These are phyloP conservation scores for Lachancea meyersii DNA, from an alignment of 805 yeast genomes.

Conservation along the genomic window DNA sequence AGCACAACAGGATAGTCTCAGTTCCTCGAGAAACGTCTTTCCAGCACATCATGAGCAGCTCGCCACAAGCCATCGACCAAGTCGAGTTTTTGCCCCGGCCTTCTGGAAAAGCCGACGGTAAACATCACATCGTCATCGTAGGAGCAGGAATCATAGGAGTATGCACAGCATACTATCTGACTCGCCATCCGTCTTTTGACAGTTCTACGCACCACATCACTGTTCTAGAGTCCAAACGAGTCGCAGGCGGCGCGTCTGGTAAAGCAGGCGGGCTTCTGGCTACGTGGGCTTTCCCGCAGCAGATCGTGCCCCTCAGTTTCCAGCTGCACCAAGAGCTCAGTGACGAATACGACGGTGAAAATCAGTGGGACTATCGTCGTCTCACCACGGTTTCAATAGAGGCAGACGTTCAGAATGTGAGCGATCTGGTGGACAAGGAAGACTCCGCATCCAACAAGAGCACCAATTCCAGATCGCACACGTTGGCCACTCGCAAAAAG, in stretches of 20 bases:
- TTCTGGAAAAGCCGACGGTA: conserved; percentile 38
- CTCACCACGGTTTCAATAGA: conserved; percentile 81
- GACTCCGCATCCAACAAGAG: conserved; percentile 14
- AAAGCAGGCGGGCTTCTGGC: conserved; percentile 96
- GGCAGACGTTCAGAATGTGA: conserved; percentile 54
- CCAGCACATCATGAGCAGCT: not conserved
- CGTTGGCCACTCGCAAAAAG: conserved; percentile 6
- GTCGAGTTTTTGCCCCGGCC: conserved; percentile 18
- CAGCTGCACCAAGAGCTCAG: conserved; percentile 78
- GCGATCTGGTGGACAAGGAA: conserved; percentile 17
- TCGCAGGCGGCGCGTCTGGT: conserved; percentile 96
- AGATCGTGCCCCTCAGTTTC: conserved; percentile 83
- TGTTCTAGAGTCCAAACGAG: conserved; percentile 78
- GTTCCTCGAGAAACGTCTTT: not conserved
- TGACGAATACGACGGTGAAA: conserved; percentile 71
- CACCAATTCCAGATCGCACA: conserved; percentile 5
- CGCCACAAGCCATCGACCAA: conserved; percentile 9
- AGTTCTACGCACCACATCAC: conserved; percentile 72
- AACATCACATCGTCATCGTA: conserved; percentile 73
- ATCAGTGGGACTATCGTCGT: conserved; percentile 89
- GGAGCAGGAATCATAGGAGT: conserved; percentile 98
- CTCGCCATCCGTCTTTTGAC: conserved; percentile 75
- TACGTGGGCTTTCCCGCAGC: conserved; percentile 95
- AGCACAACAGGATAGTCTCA: not conserved
- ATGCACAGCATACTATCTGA: conserved; percentile 84